Base-by-base conservation (phyloP, 306 rosid species). In the Chamaecrista fasciculata region DNA sequence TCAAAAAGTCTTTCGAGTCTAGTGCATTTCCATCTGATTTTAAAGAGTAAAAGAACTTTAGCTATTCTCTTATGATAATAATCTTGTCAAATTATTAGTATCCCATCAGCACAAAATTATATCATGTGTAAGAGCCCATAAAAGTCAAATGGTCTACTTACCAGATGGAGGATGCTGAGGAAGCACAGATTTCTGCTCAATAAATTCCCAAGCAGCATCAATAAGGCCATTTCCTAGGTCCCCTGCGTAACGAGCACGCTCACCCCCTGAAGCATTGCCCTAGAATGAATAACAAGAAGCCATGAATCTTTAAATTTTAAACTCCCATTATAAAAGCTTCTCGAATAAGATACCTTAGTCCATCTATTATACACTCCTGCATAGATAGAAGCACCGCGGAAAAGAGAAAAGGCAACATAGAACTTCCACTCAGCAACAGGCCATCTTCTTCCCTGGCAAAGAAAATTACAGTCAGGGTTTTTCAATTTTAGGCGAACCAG, bases 221-320 rank as follows among this genome's bases (percentile, higher is more conserved):
- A 94, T 84, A 20, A 89, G 63, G 37, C 84, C 82, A 76, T 91
- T 77, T 39, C 89, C 89, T 58, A 75, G 71, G 44, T 72, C 76
- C 68, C 70, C 95, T n/a, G 96, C 31, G 67, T 74, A 34, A 64
- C 72, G 79, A 71, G 99, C 99, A 64, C 86, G 87, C 74, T 91
- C 89, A 76, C 99, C 99, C 48, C 86, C 97, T 5, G 97, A 87
- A 63, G 99, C 96, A 83, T 88, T 94, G 67, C 99, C 99, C 99
- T 94, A 65, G 79, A 76, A 82, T 77, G 75, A 62, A 81, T 34
- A 66, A 46, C 62, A 53, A 77, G 57, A 76, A 24, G 65, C 39
- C n/a, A 60, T 21, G 43, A 51, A 49, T 44, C 21, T 20, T 67
- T 66, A 65, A 31, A 48, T 51, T 44, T 55, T 76, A 49, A 64